Conservation (phyloP, 2,329 filamentous ascomycete genomes). For the Mycocentrospora acerina region DNA sequence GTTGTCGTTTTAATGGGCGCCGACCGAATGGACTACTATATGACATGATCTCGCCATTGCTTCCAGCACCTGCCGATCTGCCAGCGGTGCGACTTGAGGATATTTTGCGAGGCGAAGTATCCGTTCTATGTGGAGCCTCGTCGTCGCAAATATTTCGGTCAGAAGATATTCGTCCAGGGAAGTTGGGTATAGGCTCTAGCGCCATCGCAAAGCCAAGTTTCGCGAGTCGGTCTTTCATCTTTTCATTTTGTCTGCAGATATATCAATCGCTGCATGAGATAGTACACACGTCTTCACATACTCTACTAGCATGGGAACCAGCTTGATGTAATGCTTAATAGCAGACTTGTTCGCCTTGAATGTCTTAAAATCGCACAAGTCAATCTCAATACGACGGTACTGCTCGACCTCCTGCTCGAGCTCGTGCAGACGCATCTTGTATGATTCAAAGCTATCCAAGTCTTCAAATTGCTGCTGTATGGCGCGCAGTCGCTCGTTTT, state of each 20-base stretch:
- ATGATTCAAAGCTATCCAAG: conserved; percentile 10
- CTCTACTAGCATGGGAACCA: conserved; percentile 31
- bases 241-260: conserved; percentile 27
- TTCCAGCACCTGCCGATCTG: conserved; percentile 19
- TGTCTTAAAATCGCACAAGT: conserved; percentile 19
- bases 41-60: conserved; percentile 4
- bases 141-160: too few relatives aligned
- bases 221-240: conserved; percentile 31
- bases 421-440: conserved; percentile 18
- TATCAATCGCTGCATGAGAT: conserved; percentile 8
- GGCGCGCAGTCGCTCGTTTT: conserved; percentile 17
- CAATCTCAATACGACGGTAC: conserved; percentile 15
- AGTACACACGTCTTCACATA: conserved; percentile 8
- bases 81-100: conserved; percentile 28
- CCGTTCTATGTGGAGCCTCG: not conserved
- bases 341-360: conserved; percentile 24
- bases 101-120: conserved; percentile 11
- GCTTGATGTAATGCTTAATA: conserved; percentile 30
- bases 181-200: conserved; percentile 29
- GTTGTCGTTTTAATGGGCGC: conserved; percentile 33
- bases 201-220: conserved; percentile 31
- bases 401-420: conserved; percentile 22
- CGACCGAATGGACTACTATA: conserved; percentile 15
- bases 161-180: conserved; percentile 11
- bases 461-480: conserved; percentile 7